Percentiles rank a stretch among this genome's conserved stretches.
Evolutionary conservation across 1,139 yeast genomes (phyloP).

Genomic region (Hansenula lynferdii): DNA sequence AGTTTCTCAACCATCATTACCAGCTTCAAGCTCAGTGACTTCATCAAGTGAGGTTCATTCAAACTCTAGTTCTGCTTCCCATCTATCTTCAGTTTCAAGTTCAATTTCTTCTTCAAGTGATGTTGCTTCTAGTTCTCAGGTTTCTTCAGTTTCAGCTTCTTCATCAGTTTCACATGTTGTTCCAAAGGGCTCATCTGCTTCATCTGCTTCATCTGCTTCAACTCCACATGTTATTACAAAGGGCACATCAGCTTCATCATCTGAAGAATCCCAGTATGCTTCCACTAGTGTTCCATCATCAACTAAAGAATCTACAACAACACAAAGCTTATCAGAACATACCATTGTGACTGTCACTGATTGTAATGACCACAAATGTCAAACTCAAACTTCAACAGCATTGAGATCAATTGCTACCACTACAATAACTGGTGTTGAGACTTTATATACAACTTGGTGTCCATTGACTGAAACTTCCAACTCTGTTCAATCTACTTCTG

Average conservation of each 20-base stretch:
- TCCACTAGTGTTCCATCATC: conserved; percentile 7
- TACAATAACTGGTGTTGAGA: conserved; percentile 23
- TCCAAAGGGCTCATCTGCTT: too few species aligned
- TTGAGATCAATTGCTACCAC: conserved; percentile 31
- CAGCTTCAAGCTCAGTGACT: background rate
- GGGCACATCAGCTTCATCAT: background rate
- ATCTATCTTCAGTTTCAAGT: too few species aligned
- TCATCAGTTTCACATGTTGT: too few species aligned
- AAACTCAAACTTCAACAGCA: conserved; percentile 29
- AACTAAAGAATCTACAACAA: background rate
- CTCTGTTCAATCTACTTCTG: too few species aligned
- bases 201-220: too few species aligned
- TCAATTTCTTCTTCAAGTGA: too few species aligned
- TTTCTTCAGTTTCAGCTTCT: too few species aligned
- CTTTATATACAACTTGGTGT: conserved; percentile 33
- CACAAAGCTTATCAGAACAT: background rate
- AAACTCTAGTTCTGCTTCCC: too few species aligned
- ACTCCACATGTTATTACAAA: too few species aligned
- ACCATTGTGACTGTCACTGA: conserved; percentile 34
- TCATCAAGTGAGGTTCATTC: too few species aligned
- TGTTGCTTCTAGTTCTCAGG: too few species aligned
- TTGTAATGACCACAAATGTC: conserved; percentile 31
- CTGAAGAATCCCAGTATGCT: background rate
- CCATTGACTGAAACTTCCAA: conserved; percentile 25
- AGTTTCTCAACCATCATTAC: too few species aligned